Percentiles rank a stretch among this genome's conserved stretches.
Conservation (phyloP, 306 rosid species). For the Senna tora region DNA sequence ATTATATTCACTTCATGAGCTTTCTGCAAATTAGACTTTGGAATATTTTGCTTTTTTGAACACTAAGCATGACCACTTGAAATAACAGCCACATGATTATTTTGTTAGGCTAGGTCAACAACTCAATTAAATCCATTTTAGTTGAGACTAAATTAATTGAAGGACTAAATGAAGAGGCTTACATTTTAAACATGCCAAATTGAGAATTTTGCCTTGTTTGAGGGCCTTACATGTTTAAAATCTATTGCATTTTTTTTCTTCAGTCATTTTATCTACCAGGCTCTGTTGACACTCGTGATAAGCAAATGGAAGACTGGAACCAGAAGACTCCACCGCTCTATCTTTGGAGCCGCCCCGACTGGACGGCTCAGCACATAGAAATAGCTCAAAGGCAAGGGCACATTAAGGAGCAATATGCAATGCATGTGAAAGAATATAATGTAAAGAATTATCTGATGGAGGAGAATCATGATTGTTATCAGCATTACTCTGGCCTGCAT, state of each 20-base stretch:
- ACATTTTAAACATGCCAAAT: too few species aligned
- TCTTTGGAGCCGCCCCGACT: slow-evolving; percentile 70
- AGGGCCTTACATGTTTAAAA: too few species aligned
- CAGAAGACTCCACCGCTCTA: slow-evolving; percentile 58
- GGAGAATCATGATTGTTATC: slow-evolving; percentile 43
- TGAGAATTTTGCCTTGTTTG: too few species aligned
- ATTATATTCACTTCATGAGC: too few species aligned
- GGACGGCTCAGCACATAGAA: slow-evolving; percentile 47
- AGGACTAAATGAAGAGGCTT: not conserved
- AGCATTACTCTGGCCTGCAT: slow-evolving; percentile 37
- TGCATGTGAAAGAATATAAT: slow-evolving; percentile 20
- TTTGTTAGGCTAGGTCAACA: too few species aligned
- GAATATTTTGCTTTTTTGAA: too few species aligned
- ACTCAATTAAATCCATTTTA: too few species aligned
- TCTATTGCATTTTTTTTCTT: not conserved
- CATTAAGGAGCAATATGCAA: slow-evolving; percentile 31
- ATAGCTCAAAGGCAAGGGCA: slow-evolving; percentile 54
- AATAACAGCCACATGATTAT: not conserved
- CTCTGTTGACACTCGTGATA: slow-evolving; percentile 53
- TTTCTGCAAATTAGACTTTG: too few species aligned
- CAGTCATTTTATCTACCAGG: slow-evolving; percentile 74
- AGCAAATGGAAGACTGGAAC: slow-evolving; percentile 70
- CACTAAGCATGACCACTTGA: not conserved
- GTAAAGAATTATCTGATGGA: slow-evolving; percentile 44
- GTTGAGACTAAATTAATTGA: not conserved